A percentile compares a stretch with the other conserved stretches of the same genome.
phyloP scores from a whole-genome alignment of 495 filamentous ascomycete genomes.

The Coniosporium apollinis region DNA sequence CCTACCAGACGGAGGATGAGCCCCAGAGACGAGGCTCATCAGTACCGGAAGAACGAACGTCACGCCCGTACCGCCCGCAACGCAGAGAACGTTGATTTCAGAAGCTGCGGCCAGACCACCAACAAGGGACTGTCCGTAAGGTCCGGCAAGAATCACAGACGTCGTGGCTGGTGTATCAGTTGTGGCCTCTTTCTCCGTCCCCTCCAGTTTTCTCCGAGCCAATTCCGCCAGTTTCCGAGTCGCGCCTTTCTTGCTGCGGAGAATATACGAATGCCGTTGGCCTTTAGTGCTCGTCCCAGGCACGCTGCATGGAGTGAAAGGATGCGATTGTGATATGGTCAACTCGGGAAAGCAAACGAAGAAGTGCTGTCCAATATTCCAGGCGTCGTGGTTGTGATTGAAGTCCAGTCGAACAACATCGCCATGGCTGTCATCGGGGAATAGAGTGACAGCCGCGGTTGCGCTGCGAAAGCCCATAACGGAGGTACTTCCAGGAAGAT shows the following conservation, averaged over 20 bases:
- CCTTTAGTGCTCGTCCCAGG: slow-evolving; percentile 21
- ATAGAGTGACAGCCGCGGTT: slow-evolving; percentile 30
- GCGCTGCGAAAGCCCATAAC: slow-evolving; percentile 34
- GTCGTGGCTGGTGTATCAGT: slow-evolving; percentile 19
- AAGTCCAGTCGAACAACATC: slow-evolving; percentile 42
- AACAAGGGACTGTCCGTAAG: slow-evolving; percentile 39
- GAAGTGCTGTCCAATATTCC: slow-evolving; percentile 49
- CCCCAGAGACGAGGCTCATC: slow-evolving; percentile 29
- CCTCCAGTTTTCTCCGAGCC: too few species aligned
- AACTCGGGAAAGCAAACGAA: slow-evolving; percentile 42
- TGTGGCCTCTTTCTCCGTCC: too few species aligned
- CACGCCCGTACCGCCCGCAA: slow-evolving; percentile 50
- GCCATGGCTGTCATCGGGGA: slow-evolving; percentile 32
- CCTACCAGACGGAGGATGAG: slow-evolving; percentile 20
- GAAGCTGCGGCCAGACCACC: too few species aligned
- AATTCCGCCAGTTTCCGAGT: slow-evolving; percentile 36
- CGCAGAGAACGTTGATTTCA: slow-evolving; percentile 42
- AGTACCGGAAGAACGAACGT: slow-evolving; percentile 47
- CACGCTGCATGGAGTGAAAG: slow-evolving; percentile 41
- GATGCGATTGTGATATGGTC: slow-evolving; percentile 50
- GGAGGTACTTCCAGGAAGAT: too few species aligned
- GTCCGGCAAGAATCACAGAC: slow-evolving; percentile 37
- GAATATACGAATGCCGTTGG: slow-evolving; percentile 42
- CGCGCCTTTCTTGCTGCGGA: slow-evolving; percentile 42
- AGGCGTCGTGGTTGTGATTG: slow-evolving; percentile 34